phyloP scores from a whole-genome alignment of 139 green algal species.

The Coccomyxa sp. region DNA sequence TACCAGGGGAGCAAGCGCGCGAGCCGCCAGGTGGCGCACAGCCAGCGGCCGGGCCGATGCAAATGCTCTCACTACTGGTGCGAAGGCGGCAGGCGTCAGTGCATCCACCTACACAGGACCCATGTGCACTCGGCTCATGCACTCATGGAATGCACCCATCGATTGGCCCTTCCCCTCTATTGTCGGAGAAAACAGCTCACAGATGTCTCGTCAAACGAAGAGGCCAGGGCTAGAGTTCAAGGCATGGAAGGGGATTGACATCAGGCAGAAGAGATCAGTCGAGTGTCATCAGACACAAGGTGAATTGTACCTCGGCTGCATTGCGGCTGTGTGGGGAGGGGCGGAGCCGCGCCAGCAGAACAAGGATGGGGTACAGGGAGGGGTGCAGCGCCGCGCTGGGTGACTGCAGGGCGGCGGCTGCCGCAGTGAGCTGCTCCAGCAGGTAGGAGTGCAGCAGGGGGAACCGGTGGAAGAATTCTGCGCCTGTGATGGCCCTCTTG shows the following conservation, averaged over 20 bases:
- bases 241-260: no score
- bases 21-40: constrained; percentile 56
- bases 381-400: constrained; percentile 49
- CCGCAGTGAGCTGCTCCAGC: constrained; percentile 44
- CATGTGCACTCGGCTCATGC: not conserved
- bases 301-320: no score
- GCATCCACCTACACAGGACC: not conserved
- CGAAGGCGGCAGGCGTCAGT: constrained; percentile 57
- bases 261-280: no score
- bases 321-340: not conserved
- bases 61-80: constrained; percentile 51
- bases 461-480: constrained; percentile 84
- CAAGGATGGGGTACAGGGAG: constrained; percentile 72
- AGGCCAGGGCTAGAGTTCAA: no score
- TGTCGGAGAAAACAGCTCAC: not conserved
- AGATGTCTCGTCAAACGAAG: not conserved
- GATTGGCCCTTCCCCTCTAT: not conserved
- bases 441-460: constrained; percentile 80
- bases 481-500: constrained; percentile 39
- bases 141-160: not conserved
- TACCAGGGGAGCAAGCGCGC: constrained; percentile 63
- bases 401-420: constrained; percentile 17
- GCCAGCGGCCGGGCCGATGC: constrained; percentile 34
- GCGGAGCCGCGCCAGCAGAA: constrained; percentile 74
- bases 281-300: no score